Evolutionary conservation across 2,329 filamentous ascomycete genomes (phyloP), one percentile per base, ranked within the genome.

Genomic region (Aureobasidium subglaciale): DNA sequence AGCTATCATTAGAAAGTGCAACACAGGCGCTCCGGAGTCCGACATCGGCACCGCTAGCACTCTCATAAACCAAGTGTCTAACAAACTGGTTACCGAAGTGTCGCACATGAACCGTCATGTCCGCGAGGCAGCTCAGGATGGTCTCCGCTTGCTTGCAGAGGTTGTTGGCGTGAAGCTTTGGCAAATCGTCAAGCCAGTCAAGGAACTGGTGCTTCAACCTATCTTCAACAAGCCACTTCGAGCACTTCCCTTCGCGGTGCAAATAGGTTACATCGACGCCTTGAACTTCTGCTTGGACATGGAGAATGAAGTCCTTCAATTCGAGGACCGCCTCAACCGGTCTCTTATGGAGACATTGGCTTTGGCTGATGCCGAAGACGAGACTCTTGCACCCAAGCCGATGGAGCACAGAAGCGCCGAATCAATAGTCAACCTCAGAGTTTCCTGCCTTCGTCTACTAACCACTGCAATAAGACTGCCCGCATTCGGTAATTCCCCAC

Each of bases 181-280:
- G 75, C 91, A 97, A 70, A 77, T 99, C 35, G 82, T 99, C 35
- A 84, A 87, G 61, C 91, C 91, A 1, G 89, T 95, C 64, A 95
- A 93, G 70, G 91, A 97, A 58, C 82, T 90, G 29, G 80, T 97
- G 32, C 76, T 97, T n/a, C 80, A 85, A 58, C 90, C 91, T 0
- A 96, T 99, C 45, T 99, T 93, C 74, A 88, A 89, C 62, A 99
- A 99, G 69, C 93, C 93, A 13, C 73, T 99, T 18, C 83, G 93
- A 59, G 95, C 93, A 0, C 75, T 99, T 59, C 93, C 93, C 0
- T 99, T 99, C 67, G 81, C 89, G 5, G 92, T 90, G 2, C 95
- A 99, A 73, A 99, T 99, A 62, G 95, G 93, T 4, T 97, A 95
- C 67, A 96, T 99, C 63, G 95, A 99, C 68, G 93, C 93, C 1